Base-by-base conservation (phyloP, 164 flowering plant species). In the Kingdonia uniflora region DNA sequence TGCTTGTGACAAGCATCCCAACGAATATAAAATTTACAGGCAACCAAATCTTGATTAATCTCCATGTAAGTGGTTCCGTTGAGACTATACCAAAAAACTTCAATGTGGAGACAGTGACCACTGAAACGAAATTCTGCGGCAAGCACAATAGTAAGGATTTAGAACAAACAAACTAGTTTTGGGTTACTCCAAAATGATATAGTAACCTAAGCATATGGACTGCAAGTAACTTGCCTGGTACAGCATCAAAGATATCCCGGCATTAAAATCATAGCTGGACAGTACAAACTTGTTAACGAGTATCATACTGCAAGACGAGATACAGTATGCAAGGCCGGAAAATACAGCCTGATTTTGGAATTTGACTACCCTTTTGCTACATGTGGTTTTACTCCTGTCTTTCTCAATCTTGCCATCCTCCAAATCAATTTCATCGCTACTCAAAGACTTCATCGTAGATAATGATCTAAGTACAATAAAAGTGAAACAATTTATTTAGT, bases 221-320 rank as follows among this genome's bases (percentile, higher is more conserved):
- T 16, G 48, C 17, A n/a, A 57, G 29, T 12, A 56, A 54, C 24
- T 47, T 58, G 86, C 99, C 95, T 88, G 97, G 73, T 88, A 94
- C 20, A 88, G 60, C 99, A 92, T 92, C 80, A 92, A 76, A 38
- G 84, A 92, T 71, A 92, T 92, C 43, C 95, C 99, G 46, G 99
- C 99, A 75, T 78, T 82, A 59, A 92, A 92, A 72, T 79, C 69
- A 68, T 88, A 92, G 72, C 89, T 72, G 62, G 99, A 88, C 45
- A 88, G 91, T 54, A 94, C 95, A 51, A 76, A 76, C 73, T 94
- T 94, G 82, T 94, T 94, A 14, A 94, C 80, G 65, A 94, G 70
- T 68, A 94, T 94, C 99, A 94, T 94, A 74, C 99, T 77, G 74
- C 99, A 94, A 19, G 99, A 94, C 13, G 99, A 84, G 48, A 86